phyloP scores from a whole-genome alignment of 73 alveolate genomes.

The Paramecium biaurelia region DNA sequence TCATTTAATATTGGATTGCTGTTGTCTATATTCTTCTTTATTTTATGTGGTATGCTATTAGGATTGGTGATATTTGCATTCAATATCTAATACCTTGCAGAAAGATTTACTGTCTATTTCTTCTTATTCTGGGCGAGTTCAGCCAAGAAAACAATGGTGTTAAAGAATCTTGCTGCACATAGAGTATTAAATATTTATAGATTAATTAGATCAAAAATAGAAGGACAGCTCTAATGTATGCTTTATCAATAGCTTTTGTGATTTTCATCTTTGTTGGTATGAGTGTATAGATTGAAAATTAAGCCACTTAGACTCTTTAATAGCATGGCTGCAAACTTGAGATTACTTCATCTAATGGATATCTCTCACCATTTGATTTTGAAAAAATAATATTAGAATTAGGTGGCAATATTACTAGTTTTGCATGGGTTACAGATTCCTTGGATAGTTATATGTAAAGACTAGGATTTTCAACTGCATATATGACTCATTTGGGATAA shows the following conservation, averaged over 20 bases:
- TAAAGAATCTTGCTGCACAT: conserved; percentile 94
- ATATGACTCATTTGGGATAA: conserved; percentile 49
- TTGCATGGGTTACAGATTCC: conserved; percentile 26
- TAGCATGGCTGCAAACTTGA: conserved; percentile 53
- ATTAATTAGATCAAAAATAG: conserved; percentile 75
- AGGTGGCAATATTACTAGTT: background rate
- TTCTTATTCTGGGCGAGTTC: conserved; percentile 82
- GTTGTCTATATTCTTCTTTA: conserved; percentile 89
- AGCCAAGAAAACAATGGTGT: conserved; percentile 82
- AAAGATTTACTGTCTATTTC: conserved; percentile 73
- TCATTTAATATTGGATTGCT: conserved; percentile 85
- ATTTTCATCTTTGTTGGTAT: conserved; percentile 86
- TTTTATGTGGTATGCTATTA: conserved; percentile 88
- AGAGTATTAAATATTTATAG: conserved; percentile 41
- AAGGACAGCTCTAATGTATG: conserved; percentile 90
- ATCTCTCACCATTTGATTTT: conserved; percentile 46
- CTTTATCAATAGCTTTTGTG: conserved; percentile 89
- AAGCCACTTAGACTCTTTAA: conserved; percentile 68
- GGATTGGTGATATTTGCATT: conserved; percentile 93
- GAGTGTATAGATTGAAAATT: conserved; percentile 73
- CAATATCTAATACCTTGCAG: conserved; percentile 82
- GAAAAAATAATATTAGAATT: conserved; percentile 26
- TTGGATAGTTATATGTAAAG: conserved; percentile 38
- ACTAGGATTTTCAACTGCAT: background rate
- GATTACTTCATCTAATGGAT: background rate